Percentiles rank a stretch among this genome's conserved stretches.
Conservation (phyloP, 345 rosid species). For the Melaleuca alternifolia region DNA sequence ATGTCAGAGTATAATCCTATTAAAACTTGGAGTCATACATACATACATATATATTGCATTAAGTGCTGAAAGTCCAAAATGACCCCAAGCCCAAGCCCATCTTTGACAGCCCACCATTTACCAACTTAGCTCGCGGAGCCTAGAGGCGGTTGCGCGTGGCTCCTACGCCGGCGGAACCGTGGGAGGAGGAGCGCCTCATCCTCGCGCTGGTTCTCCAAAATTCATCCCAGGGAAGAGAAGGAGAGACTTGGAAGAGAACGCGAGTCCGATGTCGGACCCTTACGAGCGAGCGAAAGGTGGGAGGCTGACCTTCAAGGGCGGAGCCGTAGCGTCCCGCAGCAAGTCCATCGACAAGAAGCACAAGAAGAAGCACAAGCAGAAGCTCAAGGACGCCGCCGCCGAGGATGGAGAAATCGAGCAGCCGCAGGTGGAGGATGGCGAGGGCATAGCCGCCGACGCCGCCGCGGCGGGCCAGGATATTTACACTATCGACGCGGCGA, state of each 20-base stretch:
- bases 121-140: neutral
- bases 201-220: neutral
- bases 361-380: conserved; percentile 35
- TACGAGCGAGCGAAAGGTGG: conserved; percentile 69
- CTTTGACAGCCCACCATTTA: neutral
- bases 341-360: conserved; percentile 61
- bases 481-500: conserved; percentile 85
- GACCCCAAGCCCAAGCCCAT: neutral
- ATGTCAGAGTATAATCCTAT: neutral
- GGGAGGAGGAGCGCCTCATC: neutral
- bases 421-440: conserved; percentile 1
- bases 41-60: no score
- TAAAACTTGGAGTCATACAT: rapidly evolving
- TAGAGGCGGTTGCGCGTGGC: neutral
- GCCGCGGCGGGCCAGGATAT: conserved; percentile 14
- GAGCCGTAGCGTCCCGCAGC: conserved; percentile 46
- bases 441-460: neutral
- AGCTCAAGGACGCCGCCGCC: neutral
- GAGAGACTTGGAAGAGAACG: neutral
- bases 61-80: neutral
- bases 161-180: neutral
- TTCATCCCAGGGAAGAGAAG: neutral
- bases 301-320: conserved; percentile 70
- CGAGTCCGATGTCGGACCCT: conserved; percentile 42
- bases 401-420: conserved; percentile 3